These are phyloP conservation scores for Nemania abortiva DNA, from an alignment of 2,329 filamentous ascomycete genomes.

Conservation along the genomic window DNA sequence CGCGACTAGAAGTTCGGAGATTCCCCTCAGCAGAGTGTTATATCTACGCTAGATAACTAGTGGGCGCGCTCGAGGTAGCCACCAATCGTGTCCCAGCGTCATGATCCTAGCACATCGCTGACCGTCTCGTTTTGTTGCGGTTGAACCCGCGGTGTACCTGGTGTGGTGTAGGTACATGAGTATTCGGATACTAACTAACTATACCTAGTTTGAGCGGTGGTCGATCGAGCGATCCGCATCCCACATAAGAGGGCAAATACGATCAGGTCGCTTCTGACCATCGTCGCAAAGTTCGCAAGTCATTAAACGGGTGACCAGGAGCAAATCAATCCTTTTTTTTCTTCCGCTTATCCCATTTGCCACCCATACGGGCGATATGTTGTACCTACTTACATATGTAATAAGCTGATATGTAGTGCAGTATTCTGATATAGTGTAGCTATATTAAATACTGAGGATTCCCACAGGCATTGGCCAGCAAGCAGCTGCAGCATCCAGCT, in stretches of 20 bases:
- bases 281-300: neutral
- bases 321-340: conserved; percentile 11
- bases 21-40: neutral
- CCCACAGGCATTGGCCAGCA: neutral
- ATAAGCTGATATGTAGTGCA: too few relatives aligned
- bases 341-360: conserved; percentile 20
- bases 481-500: conserved; percentile 20
- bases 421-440: too few relatives aligned
- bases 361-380: conserved; percentile 7
- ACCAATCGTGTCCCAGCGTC: conserved; percentile 3
- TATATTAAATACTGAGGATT: too few relatives aligned
- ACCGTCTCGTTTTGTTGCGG: conserved; percentile 13
- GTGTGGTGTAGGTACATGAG: too few relatives aligned
- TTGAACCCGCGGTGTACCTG: conserved; percentile 17
- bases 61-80: neutral
- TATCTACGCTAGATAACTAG: too few relatives aligned
- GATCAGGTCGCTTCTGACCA: neutral
- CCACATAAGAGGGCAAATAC: conserved; percentile 20
- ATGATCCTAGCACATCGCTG: neutral
- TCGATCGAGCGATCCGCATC: conserved; percentile 31
- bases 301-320: conserved; percentile 14
- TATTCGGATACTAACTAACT: neutral
- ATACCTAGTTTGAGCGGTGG: neutral
- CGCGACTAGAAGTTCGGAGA: neutral
- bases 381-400: neutral